phyloP scores from a whole-genome alignment of 2,329 filamentous ascomycete genomes.

The Alternaria rosae region DNA sequence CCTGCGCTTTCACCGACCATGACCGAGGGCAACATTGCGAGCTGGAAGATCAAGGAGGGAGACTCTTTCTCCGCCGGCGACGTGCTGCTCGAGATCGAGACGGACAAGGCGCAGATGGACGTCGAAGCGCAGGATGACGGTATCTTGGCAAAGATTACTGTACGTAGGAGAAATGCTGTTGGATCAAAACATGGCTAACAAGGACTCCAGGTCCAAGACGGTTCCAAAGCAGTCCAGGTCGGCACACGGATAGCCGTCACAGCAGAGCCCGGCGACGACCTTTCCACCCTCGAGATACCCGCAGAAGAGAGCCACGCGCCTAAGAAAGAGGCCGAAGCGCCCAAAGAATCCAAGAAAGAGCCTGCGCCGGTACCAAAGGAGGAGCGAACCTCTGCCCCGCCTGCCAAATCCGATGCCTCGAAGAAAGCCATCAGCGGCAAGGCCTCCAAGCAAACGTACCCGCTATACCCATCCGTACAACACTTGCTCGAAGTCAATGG shows the following conservation, averaged over 20 bases:
- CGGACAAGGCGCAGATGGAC: conserved; percentile 94
- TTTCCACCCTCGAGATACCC: conserved; percentile 76
- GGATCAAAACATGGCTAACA: conserved; percentile 11
- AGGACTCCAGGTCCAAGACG: conserved; percentile 64
- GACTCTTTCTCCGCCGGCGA: conserved; percentile 83
- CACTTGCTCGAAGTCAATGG: conserved; percentile 82
- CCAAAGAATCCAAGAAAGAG: conserved; percentile 39
- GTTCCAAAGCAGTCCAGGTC: conserved; percentile 78
- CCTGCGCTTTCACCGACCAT: conserved; percentile 90
- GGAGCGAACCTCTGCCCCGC: conserved; percentile 44
- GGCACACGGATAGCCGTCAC: conserved; percentile 83
- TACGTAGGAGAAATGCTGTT: conserved; percentile 28
- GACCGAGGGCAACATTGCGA: conserved; percentile 89
- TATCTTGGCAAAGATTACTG: conserved; percentile 81
- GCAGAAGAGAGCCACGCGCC: conserved; percentile 65
- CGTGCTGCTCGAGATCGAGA: conserved; percentile 90
- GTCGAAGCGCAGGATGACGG: conserved; percentile 93
- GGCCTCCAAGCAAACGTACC: conserved; percentile 71
- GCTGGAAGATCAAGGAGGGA: conserved; percentile 87
- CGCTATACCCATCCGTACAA: conserved; percentile 82
- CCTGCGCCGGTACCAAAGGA: conserved; percentile 39
- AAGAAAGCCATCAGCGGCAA: conserved; percentile 51
- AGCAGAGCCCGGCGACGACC: conserved; percentile 81
- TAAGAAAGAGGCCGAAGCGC: conserved; percentile 46
- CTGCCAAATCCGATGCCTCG: conserved; percentile 40